These are phyloP conservation scores for Peniophora sp. DNA, from an alignment of 1,284 basidiomycete genomes.

Conservation along the genomic window DNA sequence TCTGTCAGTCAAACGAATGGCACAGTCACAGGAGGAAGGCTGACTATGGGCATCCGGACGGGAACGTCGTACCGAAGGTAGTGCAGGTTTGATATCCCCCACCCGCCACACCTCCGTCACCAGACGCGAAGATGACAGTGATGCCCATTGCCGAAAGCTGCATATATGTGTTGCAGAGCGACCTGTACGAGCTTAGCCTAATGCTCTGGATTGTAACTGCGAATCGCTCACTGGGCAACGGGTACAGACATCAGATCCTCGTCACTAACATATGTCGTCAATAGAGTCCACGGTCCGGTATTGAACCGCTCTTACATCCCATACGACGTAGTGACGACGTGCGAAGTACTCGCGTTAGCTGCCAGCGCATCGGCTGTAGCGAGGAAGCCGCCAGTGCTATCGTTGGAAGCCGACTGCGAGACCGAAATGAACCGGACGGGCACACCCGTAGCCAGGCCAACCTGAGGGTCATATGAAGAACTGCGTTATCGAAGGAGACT, in stretches of 20 bases:
- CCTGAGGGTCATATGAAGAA: no score
- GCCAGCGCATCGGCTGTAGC: conserved; percentile 25
- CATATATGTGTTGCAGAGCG: conserved; percentile 3
- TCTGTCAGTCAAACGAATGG: background rate
- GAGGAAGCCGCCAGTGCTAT: conserved; percentile 17
- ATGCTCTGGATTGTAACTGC: background rate
- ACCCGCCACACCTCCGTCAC: conserved; percentile 5
- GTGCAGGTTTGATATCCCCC: background rate
- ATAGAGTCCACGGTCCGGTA: no score
- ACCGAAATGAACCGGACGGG: conserved; percentile 4
- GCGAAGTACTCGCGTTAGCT: conserved; percentile 31
- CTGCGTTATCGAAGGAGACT: no score
- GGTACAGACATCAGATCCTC: conserved; percentile 14
- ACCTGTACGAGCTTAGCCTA: background rate
- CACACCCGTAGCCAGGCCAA: conserved; percentile 5
- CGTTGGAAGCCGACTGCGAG: background rate
- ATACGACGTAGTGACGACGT: conserved; percentile 29
- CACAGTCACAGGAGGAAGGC: background rate
- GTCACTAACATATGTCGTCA: conserved; percentile 25
- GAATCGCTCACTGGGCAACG: conserved; percentile 3
- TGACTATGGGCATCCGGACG: background rate
- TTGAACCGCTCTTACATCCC: no score
- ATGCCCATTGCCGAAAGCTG: conserved; percentile 5
- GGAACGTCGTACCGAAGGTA: conserved; percentile 1
- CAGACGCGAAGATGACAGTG: conserved; percentile 6